phyloP scores from a whole-genome alignment of 78 protist species.

The Emiliania huxleyi region DNA sequence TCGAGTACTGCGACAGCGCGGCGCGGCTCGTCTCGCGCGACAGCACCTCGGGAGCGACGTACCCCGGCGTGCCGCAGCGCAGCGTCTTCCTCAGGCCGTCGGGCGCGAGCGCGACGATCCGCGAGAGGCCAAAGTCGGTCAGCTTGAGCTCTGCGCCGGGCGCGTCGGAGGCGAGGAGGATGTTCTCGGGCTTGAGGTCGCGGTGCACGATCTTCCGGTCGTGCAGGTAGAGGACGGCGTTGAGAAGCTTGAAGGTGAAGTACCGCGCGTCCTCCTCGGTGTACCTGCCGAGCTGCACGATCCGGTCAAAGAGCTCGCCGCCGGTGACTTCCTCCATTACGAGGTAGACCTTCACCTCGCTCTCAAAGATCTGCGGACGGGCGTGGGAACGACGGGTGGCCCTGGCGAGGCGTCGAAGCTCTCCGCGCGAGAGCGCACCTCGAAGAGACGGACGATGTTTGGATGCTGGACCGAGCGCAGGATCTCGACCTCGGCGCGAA shows the following conservation, averaged over 20 bases:
- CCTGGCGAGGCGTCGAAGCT: too few relatives aligned
- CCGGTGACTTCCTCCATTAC: too few relatives aligned
- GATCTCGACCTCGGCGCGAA: too few relatives aligned
- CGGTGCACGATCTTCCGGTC: background rate
- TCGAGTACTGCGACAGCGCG: slow-evolving; percentile 27
- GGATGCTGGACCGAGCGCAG: too few relatives aligned
- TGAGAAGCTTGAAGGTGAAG: background rate
- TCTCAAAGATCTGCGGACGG: too few relatives aligned
- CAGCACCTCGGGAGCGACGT: slow-evolving; percentile 55
- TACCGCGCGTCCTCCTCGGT: background rate
- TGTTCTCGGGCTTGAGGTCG: slow-evolving; percentile 28
- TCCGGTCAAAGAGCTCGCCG: slow-evolving; percentile 25
- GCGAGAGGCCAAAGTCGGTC: slow-evolving; percentile 44
- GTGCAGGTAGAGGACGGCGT: background rate
- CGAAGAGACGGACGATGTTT: too few relatives aligned
- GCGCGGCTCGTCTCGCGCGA: slow-evolving; percentile 30
- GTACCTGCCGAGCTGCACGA: background rate
- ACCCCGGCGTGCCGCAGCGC: slow-evolving; percentile 45
- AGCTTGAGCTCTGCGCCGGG: background rate
- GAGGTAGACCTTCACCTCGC: too few relatives aligned
- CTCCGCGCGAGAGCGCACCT: too few relatives aligned
- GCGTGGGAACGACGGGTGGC: too few relatives aligned
- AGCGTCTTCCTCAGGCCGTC: background rate
- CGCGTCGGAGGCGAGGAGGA: background rate
- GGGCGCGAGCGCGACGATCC: background rate